These are phyloP conservation scores for Cardamine resedifolia DNA, from an alignment of 345 rosid genomes.

Conservation along the genomic window DNA sequence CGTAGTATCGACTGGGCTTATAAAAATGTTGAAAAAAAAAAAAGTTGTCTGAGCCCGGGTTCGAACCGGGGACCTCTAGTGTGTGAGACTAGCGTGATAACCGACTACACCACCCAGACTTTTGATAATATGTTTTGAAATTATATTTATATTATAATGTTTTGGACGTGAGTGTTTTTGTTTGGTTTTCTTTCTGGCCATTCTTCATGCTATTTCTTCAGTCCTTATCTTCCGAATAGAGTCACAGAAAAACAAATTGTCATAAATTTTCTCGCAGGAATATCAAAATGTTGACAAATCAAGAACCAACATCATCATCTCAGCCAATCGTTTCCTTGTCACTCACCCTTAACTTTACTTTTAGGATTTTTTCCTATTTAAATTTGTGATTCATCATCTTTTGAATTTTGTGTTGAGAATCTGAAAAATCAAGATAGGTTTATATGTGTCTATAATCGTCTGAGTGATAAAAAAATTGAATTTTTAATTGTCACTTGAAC, in stretches of 20 bases:
- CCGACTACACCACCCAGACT: constrained; percentile 75
- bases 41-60: constrained; percentile 73
- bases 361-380: neutral
- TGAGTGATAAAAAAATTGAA: no score
- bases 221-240: constrained; percentile 7
- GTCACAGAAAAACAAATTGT: constrained; percentile 9
- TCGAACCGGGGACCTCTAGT: constrained; percentile 74
- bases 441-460: neutral
- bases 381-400: neutral
- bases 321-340: neutral
- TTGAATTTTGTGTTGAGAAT: neutral
- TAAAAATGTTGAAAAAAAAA: no score
- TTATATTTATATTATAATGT: fast-evolving
- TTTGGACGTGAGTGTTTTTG: no score
- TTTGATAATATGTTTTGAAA: fast-evolving
- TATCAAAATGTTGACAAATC: constrained; percentile 6
- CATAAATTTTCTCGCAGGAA: constrained; percentile 5
- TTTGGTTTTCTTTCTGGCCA: neutral
- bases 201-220: neutral
- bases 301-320: neutral
- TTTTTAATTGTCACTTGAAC: no score
- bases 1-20: neutral
- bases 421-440: neutral
- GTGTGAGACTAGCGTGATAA: constrained; percentile 84
- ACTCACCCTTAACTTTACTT: neutral